Evolutionary conservation across 306 rosid genomes (phyloP).

Genomic region (Morella rubra): DNA sequence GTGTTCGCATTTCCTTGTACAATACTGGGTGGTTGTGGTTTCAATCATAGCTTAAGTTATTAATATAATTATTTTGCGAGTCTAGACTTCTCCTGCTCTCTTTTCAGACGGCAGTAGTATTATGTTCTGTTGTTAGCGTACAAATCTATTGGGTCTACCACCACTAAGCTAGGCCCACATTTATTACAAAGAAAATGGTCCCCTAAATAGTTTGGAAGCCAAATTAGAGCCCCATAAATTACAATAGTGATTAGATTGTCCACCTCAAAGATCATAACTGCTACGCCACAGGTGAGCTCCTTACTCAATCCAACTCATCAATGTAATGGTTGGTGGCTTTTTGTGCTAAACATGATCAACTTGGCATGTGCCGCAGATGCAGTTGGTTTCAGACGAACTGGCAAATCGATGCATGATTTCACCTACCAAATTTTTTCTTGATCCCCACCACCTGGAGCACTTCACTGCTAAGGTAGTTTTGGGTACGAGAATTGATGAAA

Average conservation of each 20-base stretch:
- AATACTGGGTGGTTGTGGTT: too few relatives aligned
- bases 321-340: neutral
- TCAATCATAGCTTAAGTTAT: too few relatives aligned
- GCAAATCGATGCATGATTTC: conserved; percentile 23
- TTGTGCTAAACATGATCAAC: conserved; percentile 3
- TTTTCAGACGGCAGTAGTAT: neutral
- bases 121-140: neutral
- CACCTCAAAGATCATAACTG: too few relatives aligned
- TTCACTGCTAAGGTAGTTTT: neutral
- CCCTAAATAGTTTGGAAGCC: neutral
- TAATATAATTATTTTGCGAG: too few relatives aligned
- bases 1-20: too few relatives aligned
- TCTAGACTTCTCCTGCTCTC: neutral
- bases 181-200: conserved; percentile 3
- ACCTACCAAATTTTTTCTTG: neutral
- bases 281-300: too few relatives aligned
- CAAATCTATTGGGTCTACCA: conserved; percentile 3
- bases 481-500: too few relatives aligned
- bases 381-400: conserved; percentile 25
- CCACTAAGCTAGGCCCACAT: neutral
- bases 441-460: neutral
- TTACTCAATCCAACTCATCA: conserved; percentile 13
- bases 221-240: neutral
- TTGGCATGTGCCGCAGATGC: conserved; percentile 28
- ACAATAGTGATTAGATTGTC: too few relatives aligned